These are phyloP conservation scores for Dothistroma septosporum DNA, from an alignment of 2,329 filamentous ascomycete genomes.

Conservation along the genomic window DNA sequence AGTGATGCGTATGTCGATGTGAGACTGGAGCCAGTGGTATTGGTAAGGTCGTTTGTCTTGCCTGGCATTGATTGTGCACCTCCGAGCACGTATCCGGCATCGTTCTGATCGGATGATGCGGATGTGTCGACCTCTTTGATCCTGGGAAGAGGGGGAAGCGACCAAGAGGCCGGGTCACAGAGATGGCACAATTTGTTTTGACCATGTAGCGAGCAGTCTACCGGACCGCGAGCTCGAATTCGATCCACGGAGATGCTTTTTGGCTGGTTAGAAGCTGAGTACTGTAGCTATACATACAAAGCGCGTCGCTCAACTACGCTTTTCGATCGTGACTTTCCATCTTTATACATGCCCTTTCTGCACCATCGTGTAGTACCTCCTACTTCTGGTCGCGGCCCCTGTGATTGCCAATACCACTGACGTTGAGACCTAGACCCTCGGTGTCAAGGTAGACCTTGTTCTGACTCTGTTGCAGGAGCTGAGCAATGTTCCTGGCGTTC, in stretches of 20 bases:
- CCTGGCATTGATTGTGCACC: background rate
- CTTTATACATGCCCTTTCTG: background rate
- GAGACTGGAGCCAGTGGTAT: background rate
- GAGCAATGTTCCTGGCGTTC: conserved; percentile 86
- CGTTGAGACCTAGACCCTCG: conserved; percentile 85
- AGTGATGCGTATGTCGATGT: background rate
- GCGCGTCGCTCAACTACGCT: background rate
- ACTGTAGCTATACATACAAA: background rate
- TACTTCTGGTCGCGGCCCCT: conserved; percentile 20
- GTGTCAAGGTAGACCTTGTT: conserved; percentile 94
- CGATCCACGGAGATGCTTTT: background rate
- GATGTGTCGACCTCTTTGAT: background rate
- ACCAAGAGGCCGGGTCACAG: background rate
- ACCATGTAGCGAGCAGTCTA: background rate
- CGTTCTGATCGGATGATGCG: background rate
- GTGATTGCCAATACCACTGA: conserved; percentile 42
- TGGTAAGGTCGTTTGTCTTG: background rate
- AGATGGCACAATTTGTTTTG: background rate
- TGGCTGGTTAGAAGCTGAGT: background rate
- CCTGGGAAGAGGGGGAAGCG: background rate
- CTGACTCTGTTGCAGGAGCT: conserved; percentile 78
- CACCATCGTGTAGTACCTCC: background rate
- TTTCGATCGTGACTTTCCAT: background rate
- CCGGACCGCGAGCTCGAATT: background rate
- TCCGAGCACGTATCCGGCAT: background rate